Conservation (phyloP, 768 basidiomycete genomes). For the Xanthoconium stramineum region DNA sequence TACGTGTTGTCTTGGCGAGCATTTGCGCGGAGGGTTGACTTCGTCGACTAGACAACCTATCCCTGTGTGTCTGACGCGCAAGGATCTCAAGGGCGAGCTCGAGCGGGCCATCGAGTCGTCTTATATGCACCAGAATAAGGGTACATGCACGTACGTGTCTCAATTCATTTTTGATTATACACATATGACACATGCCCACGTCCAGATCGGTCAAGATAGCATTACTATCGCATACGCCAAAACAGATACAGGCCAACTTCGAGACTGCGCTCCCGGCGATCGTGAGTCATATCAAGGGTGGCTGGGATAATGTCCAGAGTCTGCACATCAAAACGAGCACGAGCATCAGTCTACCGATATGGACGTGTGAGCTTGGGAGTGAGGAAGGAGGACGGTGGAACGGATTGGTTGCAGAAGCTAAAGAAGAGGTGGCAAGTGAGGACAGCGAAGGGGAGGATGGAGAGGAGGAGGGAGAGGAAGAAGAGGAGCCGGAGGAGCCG, state of each 20-base stretch:
- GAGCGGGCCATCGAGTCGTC: slow-evolving; percentile 92
- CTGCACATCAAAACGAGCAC: slow-evolving; percentile 87
- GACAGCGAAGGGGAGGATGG: not conserved
- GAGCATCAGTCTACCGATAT: slow-evolving; percentile 85
- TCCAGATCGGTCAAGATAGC: slow-evolving; percentile 82
- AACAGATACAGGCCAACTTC: slow-evolving; percentile 78
- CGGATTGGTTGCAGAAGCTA: slow-evolving; percentile 21
- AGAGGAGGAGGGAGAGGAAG: not conserved
- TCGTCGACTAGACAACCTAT: slow-evolving; percentile 74
- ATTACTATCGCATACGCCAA: slow-evolving; percentile 63
- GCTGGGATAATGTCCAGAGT: slow-evolving; percentile 90
- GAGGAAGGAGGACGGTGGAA: slow-evolving; percentile 32
- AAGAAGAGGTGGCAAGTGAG: not conserved
- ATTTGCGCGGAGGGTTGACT: not conserved
- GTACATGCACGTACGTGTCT: slow-evolving; percentile 80
- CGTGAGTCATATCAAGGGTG: slow-evolving; percentile 64
- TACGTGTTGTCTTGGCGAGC: slow-evolving; percentile 36
- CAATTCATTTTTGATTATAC: not conserved
- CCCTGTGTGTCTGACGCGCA: slow-evolving; percentile 84
- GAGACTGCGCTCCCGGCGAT: slow-evolving; percentile 74
- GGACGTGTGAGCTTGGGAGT: slow-evolving; percentile 72
- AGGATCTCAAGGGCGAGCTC: slow-evolving; percentile 89
- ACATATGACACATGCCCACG: not conserved
- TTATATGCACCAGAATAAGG: slow-evolving; percentile 93
- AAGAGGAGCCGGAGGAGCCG: not conserved